phyloP scores from a whole-genome alignment of 305 asterid species.

The Lippia alba region DNA sequence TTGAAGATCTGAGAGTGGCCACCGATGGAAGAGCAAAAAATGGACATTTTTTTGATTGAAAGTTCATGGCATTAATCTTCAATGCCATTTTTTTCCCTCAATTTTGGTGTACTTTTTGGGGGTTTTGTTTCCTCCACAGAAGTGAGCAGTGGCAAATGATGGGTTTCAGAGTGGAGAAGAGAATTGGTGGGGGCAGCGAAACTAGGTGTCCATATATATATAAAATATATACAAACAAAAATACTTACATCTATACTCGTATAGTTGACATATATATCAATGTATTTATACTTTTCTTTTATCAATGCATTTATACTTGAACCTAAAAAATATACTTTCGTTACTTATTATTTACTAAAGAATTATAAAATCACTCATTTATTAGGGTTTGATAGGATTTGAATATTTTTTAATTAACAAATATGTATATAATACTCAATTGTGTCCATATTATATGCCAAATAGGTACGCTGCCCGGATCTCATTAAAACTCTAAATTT shows the following conservation, averaged over 20 bases:
- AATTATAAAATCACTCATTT: too few relatives aligned
- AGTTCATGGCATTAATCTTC: conserved; percentile 60
- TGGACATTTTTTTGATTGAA: conserved; percentile 57
- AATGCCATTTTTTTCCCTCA: conserved; percentile 52
- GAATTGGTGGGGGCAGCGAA: conserved; percentile 33
- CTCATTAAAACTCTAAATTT: too few relatives aligned
- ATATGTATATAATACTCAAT: too few relatives aligned
- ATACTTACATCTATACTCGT: too few relatives aligned
- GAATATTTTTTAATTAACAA: too few relatives aligned
- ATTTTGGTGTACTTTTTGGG: conserved; percentile 24
- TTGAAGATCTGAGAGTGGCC: conserved; percentile 74
- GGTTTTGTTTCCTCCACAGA: conserved; percentile 61
- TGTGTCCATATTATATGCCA: too few relatives aligned
- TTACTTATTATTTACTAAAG: too few relatives aligned
- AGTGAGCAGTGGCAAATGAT: conserved; percentile 34
- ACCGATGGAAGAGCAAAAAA: conserved; percentile 60
- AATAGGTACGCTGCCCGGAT: too few relatives aligned
- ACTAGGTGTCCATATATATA: conserved; percentile 19
- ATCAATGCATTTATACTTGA: too few relatives aligned
- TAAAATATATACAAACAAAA: too few relatives aligned
- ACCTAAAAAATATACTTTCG: too few relatives aligned
- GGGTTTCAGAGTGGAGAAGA: conserved; percentile 8
- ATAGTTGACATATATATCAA: not conserved
- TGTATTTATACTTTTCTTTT: not conserved
- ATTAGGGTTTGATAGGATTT: too few relatives aligned